A percentile compares a stretch with the other conserved stretches of the same genome.
Evolutionary conservation across 2,329 filamentous ascomycete species (phyloP).

Genomic region (Davidsoniella virescens): DNA sequence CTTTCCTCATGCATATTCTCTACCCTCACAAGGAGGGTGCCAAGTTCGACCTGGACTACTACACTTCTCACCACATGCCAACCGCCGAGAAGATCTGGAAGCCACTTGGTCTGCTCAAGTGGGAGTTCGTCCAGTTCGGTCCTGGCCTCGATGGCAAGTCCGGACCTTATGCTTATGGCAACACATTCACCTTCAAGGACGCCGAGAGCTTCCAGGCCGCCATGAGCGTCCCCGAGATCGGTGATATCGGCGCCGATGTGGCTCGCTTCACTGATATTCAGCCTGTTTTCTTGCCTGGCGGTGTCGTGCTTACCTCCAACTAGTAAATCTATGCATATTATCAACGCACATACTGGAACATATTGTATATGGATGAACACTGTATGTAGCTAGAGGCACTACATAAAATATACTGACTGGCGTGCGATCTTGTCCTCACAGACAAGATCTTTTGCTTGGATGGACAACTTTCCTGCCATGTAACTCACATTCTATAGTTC

Average conservation of each 20-base stretch:
- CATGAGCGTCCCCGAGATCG: constrained; percentile 3
- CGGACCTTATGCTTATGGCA: constrained; percentile 3
- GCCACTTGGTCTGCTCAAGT: constrained; percentile 6
- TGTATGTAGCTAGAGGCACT: no score
- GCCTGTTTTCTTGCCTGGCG: constrained; percentile 3
- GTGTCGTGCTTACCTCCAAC: not conserved
- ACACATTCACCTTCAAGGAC: constrained; percentile 6
- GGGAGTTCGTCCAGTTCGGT: constrained; percentile 4
- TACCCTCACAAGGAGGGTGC: constrained; percentile 10
- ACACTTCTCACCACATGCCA: constrained; percentile 4
- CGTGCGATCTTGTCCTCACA: no score
- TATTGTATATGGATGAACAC: no score
- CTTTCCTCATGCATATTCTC: constrained; percentile 6
- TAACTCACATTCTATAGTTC: no score
- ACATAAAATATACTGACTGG: no score
- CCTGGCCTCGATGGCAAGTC: constrained; percentile 6
- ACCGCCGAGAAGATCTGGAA: constrained; percentile 3
- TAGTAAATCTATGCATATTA: not conserved
- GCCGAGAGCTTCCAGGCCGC: constrained; percentile 1
- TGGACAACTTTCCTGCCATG: no score
- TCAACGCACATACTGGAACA: no score
- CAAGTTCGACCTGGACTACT: constrained; percentile 13
- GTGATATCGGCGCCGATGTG: constrained; percentile 1
- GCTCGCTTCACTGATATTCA: constrained; percentile 3
- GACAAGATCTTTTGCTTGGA: no score